phyloP scores from a whole-genome alignment of 805 yeast species.

The Lipomyces oligophaga region DNA sequence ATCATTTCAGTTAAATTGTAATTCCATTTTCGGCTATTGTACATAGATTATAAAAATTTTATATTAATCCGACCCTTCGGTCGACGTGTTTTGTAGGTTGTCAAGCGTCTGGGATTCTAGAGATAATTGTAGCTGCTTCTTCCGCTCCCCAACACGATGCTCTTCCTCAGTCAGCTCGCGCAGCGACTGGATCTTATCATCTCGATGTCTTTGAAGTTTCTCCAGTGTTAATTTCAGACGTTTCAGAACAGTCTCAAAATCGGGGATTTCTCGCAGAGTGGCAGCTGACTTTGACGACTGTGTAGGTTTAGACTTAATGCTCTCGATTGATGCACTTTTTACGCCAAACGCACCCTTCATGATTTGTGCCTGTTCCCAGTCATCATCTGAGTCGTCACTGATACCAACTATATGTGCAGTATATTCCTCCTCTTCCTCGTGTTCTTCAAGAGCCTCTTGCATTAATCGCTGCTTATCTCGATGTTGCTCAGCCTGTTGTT shows the following conservation, averaged over 20 bases:
- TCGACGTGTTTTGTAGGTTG: constrained; percentile 1
- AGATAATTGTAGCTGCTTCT: constrained; percentile 15
- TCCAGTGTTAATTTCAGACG: constrained; percentile 14
- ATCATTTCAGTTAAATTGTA: not conserved
- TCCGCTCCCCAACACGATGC: constrained; percentile 12
- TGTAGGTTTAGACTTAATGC: not conserved
- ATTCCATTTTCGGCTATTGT: not conserved
- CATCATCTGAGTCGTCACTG: constrained; percentile 18
- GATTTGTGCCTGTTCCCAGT: constrained; percentile 27
- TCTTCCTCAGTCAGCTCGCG: constrained; percentile 10
- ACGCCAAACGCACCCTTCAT: constrained; percentile 20
- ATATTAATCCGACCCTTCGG: not conserved
- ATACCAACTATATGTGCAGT: too few relatives aligned
- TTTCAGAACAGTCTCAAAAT: constrained; percentile 14
- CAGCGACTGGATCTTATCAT: constrained; percentile 10
- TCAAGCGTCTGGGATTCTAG: constrained; percentile 4
- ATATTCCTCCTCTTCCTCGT: constrained; percentile 18
- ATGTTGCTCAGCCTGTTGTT: constrained; percentile 18
- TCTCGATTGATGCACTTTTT: not conserved
- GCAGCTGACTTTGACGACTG: constrained; percentile 1
- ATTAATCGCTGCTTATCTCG: constrained; percentile 16
- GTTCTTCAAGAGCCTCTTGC: constrained; percentile 19
- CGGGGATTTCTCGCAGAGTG: constrained; percentile 20
- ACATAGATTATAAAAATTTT: not conserved
- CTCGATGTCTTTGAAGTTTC: constrained; percentile 11